Evolutionary conservation across 2,329 filamentous ascomycete genomes (phyloP).

Genomic region (Colletotrichum incanum): DNA sequence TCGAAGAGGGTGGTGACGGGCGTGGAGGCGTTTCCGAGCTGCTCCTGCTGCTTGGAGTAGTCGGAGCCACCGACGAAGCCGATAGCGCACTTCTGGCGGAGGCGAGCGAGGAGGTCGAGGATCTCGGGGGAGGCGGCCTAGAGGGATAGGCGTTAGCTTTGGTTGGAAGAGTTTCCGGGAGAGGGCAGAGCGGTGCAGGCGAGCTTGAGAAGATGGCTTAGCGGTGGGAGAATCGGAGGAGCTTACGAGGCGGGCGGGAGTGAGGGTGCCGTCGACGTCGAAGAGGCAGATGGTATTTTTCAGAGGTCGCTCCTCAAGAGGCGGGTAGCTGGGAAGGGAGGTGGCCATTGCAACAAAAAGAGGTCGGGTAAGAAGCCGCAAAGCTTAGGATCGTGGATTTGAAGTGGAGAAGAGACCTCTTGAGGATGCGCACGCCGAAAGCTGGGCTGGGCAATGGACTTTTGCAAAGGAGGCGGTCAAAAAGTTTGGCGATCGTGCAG

Average conservation of each 20-base stretch:
- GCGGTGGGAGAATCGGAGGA: background rate
- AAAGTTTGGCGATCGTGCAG: slow-evolving; percentile 11
- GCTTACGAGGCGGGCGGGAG: slow-evolving; percentile 82
- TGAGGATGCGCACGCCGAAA: background rate
- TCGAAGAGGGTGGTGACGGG: slow-evolving; percentile 92
- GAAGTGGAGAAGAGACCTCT: background rate
- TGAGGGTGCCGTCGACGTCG: slow-evolving; percentile 95
- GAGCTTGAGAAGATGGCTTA: background rate
- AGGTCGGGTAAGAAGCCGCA: background rate
- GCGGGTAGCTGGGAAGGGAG: slow-evolving; percentile 70
- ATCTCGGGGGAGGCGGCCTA: slow-evolving; percentile 84
- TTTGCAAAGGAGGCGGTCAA: slow-evolving; percentile 7
- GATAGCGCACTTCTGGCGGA: slow-evolving; percentile 91
- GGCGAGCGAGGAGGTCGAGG: slow-evolving; percentile 81
- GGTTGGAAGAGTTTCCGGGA: slow-evolving; percentile 1
- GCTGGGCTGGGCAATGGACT: no score
- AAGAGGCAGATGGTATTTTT: slow-evolving; percentile 96
- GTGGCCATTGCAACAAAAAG: slow-evolving; percentile 31
- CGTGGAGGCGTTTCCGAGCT: slow-evolving; percentile 78
- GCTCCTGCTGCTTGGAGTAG: slow-evolving; percentile 95
- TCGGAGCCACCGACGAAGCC: slow-evolving; percentile 95
- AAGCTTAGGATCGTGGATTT: background rate
- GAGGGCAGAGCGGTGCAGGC: background rate
- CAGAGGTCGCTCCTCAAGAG: slow-evolving; percentile 86
- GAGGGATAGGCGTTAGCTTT: slow-evolving; percentile 42